Evolutionary conservation across 441 rosid genomes (phyloP), one percentile per base, ranked within the genome.

Genomic region (Erysimum cheiri): DNA sequence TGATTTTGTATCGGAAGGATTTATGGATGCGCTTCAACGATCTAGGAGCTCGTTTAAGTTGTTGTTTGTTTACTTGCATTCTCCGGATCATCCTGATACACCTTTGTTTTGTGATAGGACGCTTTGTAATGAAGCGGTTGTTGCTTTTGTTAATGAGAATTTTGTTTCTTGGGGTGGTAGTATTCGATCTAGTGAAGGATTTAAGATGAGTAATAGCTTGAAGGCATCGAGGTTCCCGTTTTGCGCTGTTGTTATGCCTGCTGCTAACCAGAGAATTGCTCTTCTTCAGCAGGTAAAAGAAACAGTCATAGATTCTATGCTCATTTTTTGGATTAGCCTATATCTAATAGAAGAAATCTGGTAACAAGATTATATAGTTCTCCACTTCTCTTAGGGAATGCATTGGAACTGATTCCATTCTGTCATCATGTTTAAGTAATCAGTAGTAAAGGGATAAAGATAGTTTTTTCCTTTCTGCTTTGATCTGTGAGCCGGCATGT

Each of bases 181-280:
- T 66, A 89, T 95, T 73, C 82, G 97, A 56, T 87, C 88, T 57
- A 95, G 97, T 58, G 99, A 95, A 81, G 99, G 99, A 24, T 95
- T 95, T 84, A 95, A 95, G 84, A 95, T 95, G 98, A 92, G 99
- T 63, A 89, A 88, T 70, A 92, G 98, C 83, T 87, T 92, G 86
- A 95, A 95, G 79, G 99, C 98, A 0, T 92, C 97, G 0, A 78
- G 93, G 73, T 95, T 81, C 60, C 99, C 99, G 1, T 95, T 92
- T 72, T 90, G 97, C 54, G 98, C 99, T 17, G 88, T 92, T 19
- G 97, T 92, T 67, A 95, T 95, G 99, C 89, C 97, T 5, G 95
- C 99, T 54, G 77, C 92, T 29, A 90, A 95, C 32, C 95, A 95
- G 85, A 84, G 97, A 82, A 92, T 92, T 8, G 98, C 96, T 3